Percentiles rank a stretch among this genome's conserved stretches.
Conservation (phyloP, 2,329 filamentous ascomycete species). For the Cercospora zeae-maydis region DNA sequence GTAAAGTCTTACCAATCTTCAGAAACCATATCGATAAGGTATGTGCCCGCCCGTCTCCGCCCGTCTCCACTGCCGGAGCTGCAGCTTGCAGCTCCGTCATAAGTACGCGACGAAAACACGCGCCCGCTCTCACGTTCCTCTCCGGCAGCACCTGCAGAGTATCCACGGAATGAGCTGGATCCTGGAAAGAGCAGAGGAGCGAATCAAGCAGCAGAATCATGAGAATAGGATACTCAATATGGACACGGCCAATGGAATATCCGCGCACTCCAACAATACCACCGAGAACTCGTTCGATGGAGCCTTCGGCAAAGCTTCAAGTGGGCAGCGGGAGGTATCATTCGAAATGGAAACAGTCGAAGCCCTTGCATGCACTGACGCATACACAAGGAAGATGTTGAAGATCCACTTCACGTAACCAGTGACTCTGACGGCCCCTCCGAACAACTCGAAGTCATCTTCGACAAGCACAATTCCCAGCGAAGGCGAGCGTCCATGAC, state of each 20-base stretch:
- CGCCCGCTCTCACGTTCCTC: not conserved
- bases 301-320: constrained; percentile 11
- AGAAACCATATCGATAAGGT: constrained; percentile 11
- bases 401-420: constrained; percentile 12
- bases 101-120: not conserved
- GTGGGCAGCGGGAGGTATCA: constrained; percentile 14
- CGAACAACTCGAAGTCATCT: constrained; percentile 51
- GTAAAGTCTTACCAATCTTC: constrained; percentile 2
- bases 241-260: constrained; percentile 4
- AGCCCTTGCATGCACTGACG: constrained; percentile 12
- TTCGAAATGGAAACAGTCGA: not conserved
- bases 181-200: not conserved
- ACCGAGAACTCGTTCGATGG: not conserved
- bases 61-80: not conserved
- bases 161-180: not conserved
- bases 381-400: constrained; percentile 10
- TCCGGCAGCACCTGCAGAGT: not conserved
- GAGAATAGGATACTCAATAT: constrained; percentile 8
- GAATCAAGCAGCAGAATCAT: not conserved
- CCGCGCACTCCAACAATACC: not conserved
- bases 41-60: not conserved
- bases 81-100: constrained; percentile 9
- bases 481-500: constrained; percentile 59
- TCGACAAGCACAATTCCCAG: constrained; percentile 50
- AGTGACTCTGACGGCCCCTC: constrained; percentile 33